Percentiles rank a stretch among this genome's conserved stretches.
Conservation (phyloP, 2,329 filamentous ascomycete genomes). For the Thyridium curvatum region DNA sequence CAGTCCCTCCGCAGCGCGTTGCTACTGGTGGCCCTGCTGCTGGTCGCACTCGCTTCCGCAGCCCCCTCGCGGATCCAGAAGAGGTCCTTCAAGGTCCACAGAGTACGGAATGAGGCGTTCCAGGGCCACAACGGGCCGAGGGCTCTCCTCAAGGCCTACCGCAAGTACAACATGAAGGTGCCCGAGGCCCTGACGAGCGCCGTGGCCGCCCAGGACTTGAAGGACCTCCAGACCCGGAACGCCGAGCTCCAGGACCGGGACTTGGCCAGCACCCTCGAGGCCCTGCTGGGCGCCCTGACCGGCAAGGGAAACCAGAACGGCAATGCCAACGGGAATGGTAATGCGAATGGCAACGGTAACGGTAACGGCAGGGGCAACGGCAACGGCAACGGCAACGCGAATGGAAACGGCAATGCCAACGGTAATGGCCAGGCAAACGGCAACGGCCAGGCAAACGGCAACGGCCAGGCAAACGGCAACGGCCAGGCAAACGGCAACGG, state of each 20-base stretch:
- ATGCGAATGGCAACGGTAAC: too few species aligned
- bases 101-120: slow-evolving; percentile 49
- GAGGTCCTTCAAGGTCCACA: slow-evolving; percentile 56
- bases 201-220: too few species aligned
- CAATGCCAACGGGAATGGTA: neutral
- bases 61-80: slow-evolving; percentile 37
- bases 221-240: slow-evolving; percentile 24
- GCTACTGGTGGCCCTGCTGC: slow-evolving; percentile 39
- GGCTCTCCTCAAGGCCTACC: slow-evolving; percentile 60
- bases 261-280: neutral
- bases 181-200: slow-evolving; percentile 25
- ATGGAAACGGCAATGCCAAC: slow-evolving; percentile 2
- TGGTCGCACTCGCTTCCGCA: slow-evolving; percentile 36
- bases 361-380: too few species aligned
- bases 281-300: neutral
- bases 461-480: slow-evolving; percentile 4
- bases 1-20: slow-evolving; percentile 15
- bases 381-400: slow-evolving; percentile 1
- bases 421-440: slow-evolving; percentile 3
- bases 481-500: neutral
- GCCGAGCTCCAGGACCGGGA: slow-evolving; percentile 11
- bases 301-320: neutral
- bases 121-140: slow-evolving; percentile 47
- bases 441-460: neutral
- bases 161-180: slow-evolving; percentile 58